Evolutionary conservation across 163 green algal species (phyloP).

Genomic region (Coccomyxa subellipsoidea): DNA sequence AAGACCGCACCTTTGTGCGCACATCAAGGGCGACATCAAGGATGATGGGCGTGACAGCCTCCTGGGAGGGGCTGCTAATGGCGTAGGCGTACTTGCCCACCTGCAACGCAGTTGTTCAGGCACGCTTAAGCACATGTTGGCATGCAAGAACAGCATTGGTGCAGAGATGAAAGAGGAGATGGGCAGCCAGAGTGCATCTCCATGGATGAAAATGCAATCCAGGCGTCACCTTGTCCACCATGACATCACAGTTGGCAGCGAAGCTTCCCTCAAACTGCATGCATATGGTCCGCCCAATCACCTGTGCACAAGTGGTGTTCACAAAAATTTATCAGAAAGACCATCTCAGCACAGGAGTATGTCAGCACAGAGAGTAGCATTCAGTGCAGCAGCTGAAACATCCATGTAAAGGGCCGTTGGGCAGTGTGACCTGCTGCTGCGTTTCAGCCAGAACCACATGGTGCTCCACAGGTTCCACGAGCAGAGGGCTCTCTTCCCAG

Average conservation of each 20-base stretch:
- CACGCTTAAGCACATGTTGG: too few species aligned
- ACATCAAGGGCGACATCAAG: slow-evolving; percentile 42
- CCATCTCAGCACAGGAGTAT: too few species aligned
- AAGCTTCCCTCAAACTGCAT: slow-evolving; percentile 50
- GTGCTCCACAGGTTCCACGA: slow-evolving; percentile 30
- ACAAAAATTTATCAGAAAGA: too few species aligned
- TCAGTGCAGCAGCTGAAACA: too few species aligned
- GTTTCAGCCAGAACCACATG: slow-evolving; percentile 34
- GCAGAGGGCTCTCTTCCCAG: slow-evolving; percentile 27
- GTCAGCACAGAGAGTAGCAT: too few species aligned
- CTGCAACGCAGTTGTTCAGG: neutral
- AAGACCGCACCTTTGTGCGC: slow-evolving; percentile 25
- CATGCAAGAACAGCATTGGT: too few species aligned
- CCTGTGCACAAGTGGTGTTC: slow-evolving; percentile 21
- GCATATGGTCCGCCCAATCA: slow-evolving; percentile 37
- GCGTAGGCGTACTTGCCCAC: slow-evolving; percentile 52
- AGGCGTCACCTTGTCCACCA: slow-evolving; percentile 43
- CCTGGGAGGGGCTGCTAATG: slow-evolving; percentile 2
- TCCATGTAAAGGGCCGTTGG: too few species aligned
- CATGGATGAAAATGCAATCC: too few species aligned
- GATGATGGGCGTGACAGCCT: slow-evolving; percentile 27
- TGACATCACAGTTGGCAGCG: slow-evolving; percentile 31
- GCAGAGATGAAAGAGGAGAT: too few species aligned
- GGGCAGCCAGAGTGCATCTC: too few species aligned
- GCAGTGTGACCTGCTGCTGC: slow-evolving; percentile 34